Base-by-base conservation (phyloP, 2,329 filamentous ascomycete species). In the Hymenoscyphus infarciens region DNA sequence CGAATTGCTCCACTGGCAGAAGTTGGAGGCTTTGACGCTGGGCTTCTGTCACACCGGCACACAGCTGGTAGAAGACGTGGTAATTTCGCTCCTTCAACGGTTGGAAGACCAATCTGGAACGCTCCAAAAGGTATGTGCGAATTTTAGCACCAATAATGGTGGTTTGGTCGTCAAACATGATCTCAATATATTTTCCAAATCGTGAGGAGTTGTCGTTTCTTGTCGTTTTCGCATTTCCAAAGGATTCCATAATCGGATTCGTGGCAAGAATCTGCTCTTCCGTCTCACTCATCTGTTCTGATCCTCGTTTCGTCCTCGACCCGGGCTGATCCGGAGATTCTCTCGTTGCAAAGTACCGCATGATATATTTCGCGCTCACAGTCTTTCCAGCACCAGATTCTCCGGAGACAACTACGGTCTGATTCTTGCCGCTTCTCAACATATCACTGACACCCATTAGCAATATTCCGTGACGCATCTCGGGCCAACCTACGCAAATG, bases 151-250 rank as follows among this genome's bases (percentile, higher is more conserved):
- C 95, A 74, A 98, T 97, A 72, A 99, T 99, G 75, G 96, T 95
- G 66, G 92, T 97, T 73, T 89, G 86, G 67, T 91, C 86, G 79
- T 98, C 93, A 77, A 99, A 99, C 92, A 98, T 94, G 75, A 99
- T 99, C 80, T 99, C 95, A 72, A 99, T 98, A 77, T 99, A 99
- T 82, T 99, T 99, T 76, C 95, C 95, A 78, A 99, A 99, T 73
- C 95, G 87, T 52, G 95, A 99, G 54, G 95, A 99, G 79, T 99
- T 99, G 79, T 99, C 95, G 80, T 99, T 99, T 76, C 95, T 86
- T 11, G 95, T 99, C n/a, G 95, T 99, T 81, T 99, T 99, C 61
- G 95, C 95, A 80, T 99, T 99, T 76, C 95, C 95, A 74, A 99
- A 99, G 38, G 95, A 94, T 85, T 99, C 95, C 95, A 99, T 99